Percentiles rank a stretch among this genome's conserved stretches.
Conservation (phyloP, 345 rosid genomes). For the Eucalyptus cloeziana region DNA sequence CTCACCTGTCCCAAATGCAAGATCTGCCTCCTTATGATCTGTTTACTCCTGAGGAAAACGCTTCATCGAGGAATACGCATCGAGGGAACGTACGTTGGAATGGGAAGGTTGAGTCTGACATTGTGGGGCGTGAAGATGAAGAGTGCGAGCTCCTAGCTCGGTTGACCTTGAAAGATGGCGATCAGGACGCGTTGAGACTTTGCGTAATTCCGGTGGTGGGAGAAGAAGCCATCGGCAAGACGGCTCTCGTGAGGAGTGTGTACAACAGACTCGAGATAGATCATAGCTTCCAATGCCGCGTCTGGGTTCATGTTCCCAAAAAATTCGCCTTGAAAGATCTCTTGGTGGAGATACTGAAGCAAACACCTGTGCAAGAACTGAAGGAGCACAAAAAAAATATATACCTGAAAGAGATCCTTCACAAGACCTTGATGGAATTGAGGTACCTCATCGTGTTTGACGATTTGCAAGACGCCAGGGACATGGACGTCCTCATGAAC, state of each 20-base stretch:
- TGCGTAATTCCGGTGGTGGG: neutral
- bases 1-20: neutral
- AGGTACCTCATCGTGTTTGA: constrained; percentile 5
- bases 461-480: accelerated
- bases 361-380: neutral
- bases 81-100: accelerated
- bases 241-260: too few species aligned
- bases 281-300: too few species aligned
- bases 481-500: neutral
- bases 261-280: too few species aligned
- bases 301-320: neutral
- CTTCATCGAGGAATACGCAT: neutral
- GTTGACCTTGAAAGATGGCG: neutral
- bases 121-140: neutral
- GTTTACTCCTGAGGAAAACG: accelerated
- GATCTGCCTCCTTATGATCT: accelerated
- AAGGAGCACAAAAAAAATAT: accelerated
- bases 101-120: neutral
- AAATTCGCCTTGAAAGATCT: neutral
- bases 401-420: neutral
- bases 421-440: neutral
- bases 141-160: accelerated
- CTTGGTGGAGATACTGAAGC: neutral
- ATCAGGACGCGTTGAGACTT: neutral
- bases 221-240: too few species aligned